phyloP scores from a whole-genome alignment of 768 basidiomycete genomes.

The Clavaria fumosa region DNA sequence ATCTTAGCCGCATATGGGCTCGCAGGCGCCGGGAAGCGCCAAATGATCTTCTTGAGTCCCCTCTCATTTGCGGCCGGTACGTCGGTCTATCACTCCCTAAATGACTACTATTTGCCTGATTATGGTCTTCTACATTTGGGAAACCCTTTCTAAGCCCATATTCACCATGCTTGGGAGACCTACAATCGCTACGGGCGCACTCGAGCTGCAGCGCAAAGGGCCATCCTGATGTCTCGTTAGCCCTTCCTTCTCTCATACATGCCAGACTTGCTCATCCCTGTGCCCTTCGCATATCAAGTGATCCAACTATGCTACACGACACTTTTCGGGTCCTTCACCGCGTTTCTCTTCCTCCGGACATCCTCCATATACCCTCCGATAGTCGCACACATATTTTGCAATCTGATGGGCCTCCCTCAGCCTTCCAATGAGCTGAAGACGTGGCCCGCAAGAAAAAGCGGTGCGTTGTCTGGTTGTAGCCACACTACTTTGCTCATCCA shows the following conservation, averaged over 20 bases:
- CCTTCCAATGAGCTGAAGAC: slow-evolving; percentile 37
- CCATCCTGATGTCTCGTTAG: slow-evolving; percentile 41
- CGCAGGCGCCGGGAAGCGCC: slow-evolving; percentile 33
- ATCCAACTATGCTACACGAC: slow-evolving; percentile 45
- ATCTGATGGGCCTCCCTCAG: slow-evolving; percentile 82
- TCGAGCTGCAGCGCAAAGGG: slow-evolving; percentile 42
- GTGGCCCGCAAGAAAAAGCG: slow-evolving; percentile 37
- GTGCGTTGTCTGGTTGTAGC: no score
- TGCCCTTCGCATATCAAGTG: background rate
- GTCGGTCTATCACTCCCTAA: slow-evolving; percentile 15
- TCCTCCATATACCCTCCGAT: slow-evolving; percentile 69
- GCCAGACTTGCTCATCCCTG: background rate
- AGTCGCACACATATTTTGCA: slow-evolving; percentile 80
- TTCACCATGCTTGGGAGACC: slow-evolving; percentile 83
- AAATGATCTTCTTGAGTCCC: slow-evolving; percentile 70
- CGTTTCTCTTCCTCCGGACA: slow-evolving; percentile 77
- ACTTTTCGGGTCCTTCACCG: slow-evolving; percentile 77
- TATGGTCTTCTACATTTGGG: no score
- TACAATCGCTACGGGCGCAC: slow-evolving; percentile 66
- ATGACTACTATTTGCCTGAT: no score
- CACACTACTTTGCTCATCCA: no score
- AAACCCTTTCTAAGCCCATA: slow-evolving; percentile 70
- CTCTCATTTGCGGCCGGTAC: slow-evolving; percentile 78
- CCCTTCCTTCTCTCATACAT: slow-evolving; percentile 1
- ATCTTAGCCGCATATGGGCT: slow-evolving; percentile 62